These are phyloP conservation scores for Solanum chmielewskii DNA, from an alignment of 257 asterid genomes.

Conservation along the genomic window DNA sequence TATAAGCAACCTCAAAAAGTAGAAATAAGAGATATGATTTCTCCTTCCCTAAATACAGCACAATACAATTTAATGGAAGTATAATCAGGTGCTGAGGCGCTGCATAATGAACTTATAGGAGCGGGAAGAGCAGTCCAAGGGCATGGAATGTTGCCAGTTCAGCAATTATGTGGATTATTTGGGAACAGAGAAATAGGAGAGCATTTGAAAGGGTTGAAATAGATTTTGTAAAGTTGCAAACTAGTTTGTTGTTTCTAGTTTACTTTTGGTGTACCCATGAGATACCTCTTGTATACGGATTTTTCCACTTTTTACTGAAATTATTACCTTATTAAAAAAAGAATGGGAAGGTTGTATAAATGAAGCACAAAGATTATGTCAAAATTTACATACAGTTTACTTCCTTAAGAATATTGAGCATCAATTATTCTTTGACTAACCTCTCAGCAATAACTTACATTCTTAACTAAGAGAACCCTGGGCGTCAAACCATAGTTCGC, in stretches of 20 bases:
- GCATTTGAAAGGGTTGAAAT: neutral
- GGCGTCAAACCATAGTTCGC: neutral
- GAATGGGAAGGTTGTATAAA: neutral
- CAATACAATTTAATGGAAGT: neutral
- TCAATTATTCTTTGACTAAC: neutral
- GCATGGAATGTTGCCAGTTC: neutral
- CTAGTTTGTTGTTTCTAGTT: neutral
- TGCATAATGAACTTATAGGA: neutral
- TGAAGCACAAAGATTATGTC: neutral
- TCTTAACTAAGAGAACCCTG: neutral
- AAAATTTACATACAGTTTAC: neutral
- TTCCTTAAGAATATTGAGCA: neutral
- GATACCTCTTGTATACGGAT: neutral
- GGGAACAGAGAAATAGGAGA: neutral
- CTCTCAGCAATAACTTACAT: neutral
- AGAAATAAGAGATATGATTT: neutral
- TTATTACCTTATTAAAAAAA: neutral
- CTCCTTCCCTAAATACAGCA: neutral
- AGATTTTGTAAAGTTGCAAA: neutral
- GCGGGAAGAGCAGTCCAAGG: neutral
- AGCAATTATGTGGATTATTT: neutral
- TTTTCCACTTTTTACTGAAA: neutral
- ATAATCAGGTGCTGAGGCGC: neutral
- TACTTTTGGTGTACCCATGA: neutral
- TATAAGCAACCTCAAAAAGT: neutral